Evolutionary conservation across 2,329 filamentous ascomycete species (phyloP), one percentile per base, ranked within the genome.

Genomic region (Aspergillus pseudotamarii): DNA sequence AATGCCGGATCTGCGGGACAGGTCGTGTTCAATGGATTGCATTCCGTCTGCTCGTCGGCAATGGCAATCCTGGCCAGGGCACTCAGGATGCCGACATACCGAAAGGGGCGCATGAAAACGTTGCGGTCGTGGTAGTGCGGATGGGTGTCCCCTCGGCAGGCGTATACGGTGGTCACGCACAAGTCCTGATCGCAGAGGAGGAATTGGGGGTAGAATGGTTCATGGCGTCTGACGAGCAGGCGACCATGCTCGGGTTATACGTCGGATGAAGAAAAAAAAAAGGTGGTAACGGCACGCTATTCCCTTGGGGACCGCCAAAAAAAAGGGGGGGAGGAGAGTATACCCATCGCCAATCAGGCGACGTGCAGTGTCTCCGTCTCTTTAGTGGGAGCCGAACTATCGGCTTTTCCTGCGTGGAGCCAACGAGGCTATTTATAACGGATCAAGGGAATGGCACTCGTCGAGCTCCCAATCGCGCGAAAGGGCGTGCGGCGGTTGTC

Each of bases 21-120:
- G n/a, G 38, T 41, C 3, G 16, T n/a, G 38, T 41, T 60, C 21
- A 56, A 16, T 2, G 58, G 58, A 50, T 60, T 48, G 19, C 58
- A 60, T 23, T 48, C 45, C 4, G 45, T 48, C 14, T 48, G 45
- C 9, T 48, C 45, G 45, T 48, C 45, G 21, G 45, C 45, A 23
- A 28, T 16, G 11, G 45, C 45, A 28, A 48, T 23, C 21, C 21
- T 48, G 45, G 26, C 45, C 9, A 48, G 26, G 21, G 45, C 45
- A 16, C 45, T 48, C 38, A 41, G 38, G 38, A 41, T 41, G 38
- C 38, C 38, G 38, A 41, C 38, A 41, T 41, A 41, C 19, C 38
- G 38, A 8, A n/a, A 41, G 38, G 38, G 38, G 38, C 38, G 38
- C 38, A 41, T 41, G 16, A 41, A 41, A n/a, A 10, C 38, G 38